These are phyloP conservation scores for Dactylellina parvicollis DNA, from an alignment of 2,329 filamentous ascomycete species.

Conservation along the genomic window DNA sequence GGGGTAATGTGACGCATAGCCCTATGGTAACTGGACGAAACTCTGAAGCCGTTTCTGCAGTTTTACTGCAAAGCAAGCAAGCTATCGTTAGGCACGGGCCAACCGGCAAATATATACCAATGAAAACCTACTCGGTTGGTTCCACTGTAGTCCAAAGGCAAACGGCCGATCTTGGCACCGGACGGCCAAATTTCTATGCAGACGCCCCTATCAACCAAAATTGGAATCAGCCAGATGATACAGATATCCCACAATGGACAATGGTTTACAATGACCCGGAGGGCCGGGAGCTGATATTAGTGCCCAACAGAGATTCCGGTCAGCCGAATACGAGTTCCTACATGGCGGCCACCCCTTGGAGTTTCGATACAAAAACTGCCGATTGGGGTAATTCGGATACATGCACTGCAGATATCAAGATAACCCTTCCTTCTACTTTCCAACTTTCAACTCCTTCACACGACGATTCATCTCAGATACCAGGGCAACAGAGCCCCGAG, in stretches of 20 bases:
- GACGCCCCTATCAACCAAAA: conserved; percentile 4
- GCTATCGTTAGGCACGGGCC: background rate
- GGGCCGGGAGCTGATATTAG: background rate
- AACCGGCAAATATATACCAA: background rate
- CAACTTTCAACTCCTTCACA: too few relatives aligned
- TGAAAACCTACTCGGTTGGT: background rate
- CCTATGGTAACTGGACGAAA: background rate
- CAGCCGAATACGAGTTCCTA: background rate
- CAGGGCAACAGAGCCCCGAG: too few relatives aligned
- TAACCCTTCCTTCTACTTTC: too few relatives aligned
- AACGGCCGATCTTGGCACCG: background rate
- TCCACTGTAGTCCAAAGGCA: background rate
- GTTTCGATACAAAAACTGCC: too few relatives aligned
- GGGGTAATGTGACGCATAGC: conserved; percentile 14
- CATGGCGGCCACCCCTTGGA: too few relatives aligned
- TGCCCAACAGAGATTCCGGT: background rate
- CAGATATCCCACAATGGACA: background rate
- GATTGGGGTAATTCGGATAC: too few relatives aligned
- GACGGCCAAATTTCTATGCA: conserved; percentile 8
- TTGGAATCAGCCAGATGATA: conserved; percentile 2
- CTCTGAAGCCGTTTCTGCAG: background rate
- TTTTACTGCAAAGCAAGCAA: background rate
- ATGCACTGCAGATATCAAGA: too few relatives aligned
- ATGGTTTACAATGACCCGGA: background rate
- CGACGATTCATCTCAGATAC: too few relatives aligned